Base-by-base conservation (phyloP, 108 stramenopile genomes). In the Stephanodiscus minutulus region DNA sequence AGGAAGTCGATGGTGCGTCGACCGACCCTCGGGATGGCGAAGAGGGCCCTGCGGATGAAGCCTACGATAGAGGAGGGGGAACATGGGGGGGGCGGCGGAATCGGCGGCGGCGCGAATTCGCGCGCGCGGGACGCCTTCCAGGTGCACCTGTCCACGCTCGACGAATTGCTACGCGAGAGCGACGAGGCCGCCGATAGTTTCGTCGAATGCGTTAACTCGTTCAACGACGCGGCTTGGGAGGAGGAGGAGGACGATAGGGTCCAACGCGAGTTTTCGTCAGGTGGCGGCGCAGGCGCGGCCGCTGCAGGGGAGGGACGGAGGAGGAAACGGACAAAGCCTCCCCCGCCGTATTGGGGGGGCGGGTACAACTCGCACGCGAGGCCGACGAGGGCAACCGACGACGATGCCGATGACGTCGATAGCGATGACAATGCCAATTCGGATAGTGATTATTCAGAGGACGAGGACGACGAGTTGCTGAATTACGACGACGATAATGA, bases 401-500 rank as follows among this genome's bases (percentile, higher is more conserved):
- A 53, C 20, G 24, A 50, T 12, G 35, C 33, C 10, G 73, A 47
- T n/a, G 44, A 73, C n/a, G 63, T 50, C 29, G 50, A 53, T 1
- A 61, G 62, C n/a, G 66, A 68, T 54, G 74, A 68, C 21, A 46
- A 70, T 17, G 22, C 18, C 25, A 62, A 64, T 27, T 54, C 55
- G 4, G 68, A 70, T 28, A 58, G 63, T 6, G 68, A 70, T 49
- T 47, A 46, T 28, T 64, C 63, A 8, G 68, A 62, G 24, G 66
- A 68, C 49, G 74, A 67, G 28, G 68, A 69, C 27, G 76, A 77
- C 20, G 62, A 64, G 25, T 8, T 64, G 22, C 61, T 65, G 35
- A 57, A 74, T 47, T 47, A 74, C 52, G 76, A 77, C 46, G 76
- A 76, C 48, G 76, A 77, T 70, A 57, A 77, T 59, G 76, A 77